These are phyloP conservation scores for Saccharomyces mikatae DNA, from an alignment of 805 yeast genomes.

Conservation along the genomic window DNA sequence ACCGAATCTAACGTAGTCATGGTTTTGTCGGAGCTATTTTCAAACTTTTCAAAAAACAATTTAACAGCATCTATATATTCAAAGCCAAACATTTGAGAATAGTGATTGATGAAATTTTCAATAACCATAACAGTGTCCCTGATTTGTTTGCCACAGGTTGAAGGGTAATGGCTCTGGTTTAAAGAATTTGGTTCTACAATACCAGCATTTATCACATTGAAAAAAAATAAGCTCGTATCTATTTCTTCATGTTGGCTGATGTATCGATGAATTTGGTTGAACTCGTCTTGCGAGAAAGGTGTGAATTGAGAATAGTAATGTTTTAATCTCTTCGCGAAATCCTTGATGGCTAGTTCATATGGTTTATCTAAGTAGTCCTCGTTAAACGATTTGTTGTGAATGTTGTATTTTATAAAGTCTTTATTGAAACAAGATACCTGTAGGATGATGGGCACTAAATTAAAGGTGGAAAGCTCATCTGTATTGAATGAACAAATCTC, in stretches of 20 bases:
- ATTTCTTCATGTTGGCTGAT: constrained; percentile 8
- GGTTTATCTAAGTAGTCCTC: constrained; percentile 50
- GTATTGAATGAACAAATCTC: constrained; percentile 17
- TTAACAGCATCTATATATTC: constrained; percentile 17
- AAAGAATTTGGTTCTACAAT: constrained; percentile 4
- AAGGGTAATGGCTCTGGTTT: constrained; percentile 11
- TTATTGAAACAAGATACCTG: constrained; percentile 53
- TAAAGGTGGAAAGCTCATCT: constrained; percentile 12
- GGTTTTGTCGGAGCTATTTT: constrained; percentile 1
- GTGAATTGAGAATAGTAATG: constrained; percentile 36
- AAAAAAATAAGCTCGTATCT: constrained; percentile 14
- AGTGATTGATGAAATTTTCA: constrained; percentile 17
- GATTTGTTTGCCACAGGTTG: constrained; percentile 9
- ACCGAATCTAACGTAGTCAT: constrained; percentile 11
- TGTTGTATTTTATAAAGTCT: constrained; percentile 48
- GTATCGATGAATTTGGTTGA: constrained; percentile 7
- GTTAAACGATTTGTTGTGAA: constrained; percentile 55
- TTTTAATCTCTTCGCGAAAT: constrained; percentile 49
- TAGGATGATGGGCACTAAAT: constrained; percentile 43
- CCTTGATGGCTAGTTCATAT: constrained; percentile 45
- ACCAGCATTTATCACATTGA: constrained; percentile 18
- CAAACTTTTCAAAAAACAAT: constrained; percentile 6
- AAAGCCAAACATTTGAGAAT: constrained; percentile 16
- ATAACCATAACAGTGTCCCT: constrained; percentile 11
- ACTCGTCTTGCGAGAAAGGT: constrained; percentile 21